Conservation (phyloP, 495 filamentous ascomycete genomes). For the Pyronema omphalodes region DNA sequence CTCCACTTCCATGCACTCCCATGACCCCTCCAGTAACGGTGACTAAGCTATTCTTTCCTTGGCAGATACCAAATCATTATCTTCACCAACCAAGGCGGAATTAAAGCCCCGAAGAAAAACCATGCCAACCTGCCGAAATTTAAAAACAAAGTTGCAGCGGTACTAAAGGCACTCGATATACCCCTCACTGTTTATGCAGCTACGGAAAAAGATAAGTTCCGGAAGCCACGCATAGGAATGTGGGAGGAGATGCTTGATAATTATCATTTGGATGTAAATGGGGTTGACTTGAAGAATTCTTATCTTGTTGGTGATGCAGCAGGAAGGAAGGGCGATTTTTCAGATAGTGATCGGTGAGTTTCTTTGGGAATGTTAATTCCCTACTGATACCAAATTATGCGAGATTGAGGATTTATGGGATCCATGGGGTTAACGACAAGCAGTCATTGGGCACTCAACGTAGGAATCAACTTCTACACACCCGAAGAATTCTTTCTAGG, state of each 20-base stretch:
- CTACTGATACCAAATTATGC: neutral
- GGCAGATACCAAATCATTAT: slow-evolving; percentile 57
- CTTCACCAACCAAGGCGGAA: slow-evolving; percentile 71
- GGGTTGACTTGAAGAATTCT: slow-evolving; percentile 45
- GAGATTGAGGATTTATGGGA: neutral
- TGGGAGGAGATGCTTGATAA: slow-evolving; percentile 70
- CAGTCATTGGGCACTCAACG: slow-evolving; percentile 43
- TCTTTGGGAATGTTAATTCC: neutral
- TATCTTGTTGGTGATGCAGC: slow-evolving; percentile 88
- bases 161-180: slow-evolving; percentile 54
- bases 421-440: no score
- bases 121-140: slow-evolving; percentile 46
- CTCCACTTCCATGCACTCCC: neutral
- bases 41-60: no score
- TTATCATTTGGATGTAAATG: slow-evolving; percentile 44
- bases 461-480: slow-evolving; percentile 60
- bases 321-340: slow-evolving; percentile 46
- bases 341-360: slow-evolving; percentile 56
- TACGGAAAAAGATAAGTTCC: slow-evolving; percentile 55
- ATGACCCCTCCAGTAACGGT: no score
- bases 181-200: slow-evolving; percentile 73
- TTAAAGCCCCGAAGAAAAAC: slow-evolving; percentile 52
- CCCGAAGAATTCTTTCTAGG: slow-evolving; percentile 82
- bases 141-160: slow-evolving; percentile 53
- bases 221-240: slow-evolving; percentile 80